These are phyloP conservation scores for Lentithecium fluviatile DNA, from an alignment of 495 filamentous ascomycete species.

Conservation along the genomic window DNA sequence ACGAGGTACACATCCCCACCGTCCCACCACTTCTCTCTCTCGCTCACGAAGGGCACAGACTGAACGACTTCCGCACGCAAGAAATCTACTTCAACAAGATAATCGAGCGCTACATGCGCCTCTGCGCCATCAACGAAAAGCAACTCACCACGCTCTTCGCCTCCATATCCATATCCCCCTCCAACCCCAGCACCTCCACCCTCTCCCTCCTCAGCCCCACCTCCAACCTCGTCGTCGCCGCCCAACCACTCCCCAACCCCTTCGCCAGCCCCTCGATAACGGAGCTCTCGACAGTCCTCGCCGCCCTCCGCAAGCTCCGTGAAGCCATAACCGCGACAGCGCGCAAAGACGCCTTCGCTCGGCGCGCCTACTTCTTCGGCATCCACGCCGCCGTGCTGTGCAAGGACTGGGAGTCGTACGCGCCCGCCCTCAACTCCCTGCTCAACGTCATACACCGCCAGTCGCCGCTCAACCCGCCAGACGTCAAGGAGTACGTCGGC, in stretches of 20 bases:
- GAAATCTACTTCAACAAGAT: conserved; percentile 84
- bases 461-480: conserved; percentile 61
- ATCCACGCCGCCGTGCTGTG: conserved; percentile 77
- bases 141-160: conserved; percentile 66
- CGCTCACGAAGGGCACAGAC: conserved; percentile 47
- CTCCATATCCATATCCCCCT: conserved; percentile 29
- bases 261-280: conserved; percentile 43
- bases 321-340: conserved; percentile 78
- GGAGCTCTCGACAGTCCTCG: conserved; percentile 61
- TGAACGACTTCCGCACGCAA: conserved; percentile 73
- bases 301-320: conserved; percentile 85
- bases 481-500: conserved; percentile 71
- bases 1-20: conserved; percentile 38
- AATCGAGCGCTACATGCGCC: conserved; percentile 78
- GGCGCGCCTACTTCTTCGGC: conserved; percentile 61
- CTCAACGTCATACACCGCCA: conserved; percentile 66
- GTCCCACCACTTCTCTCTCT: background rate
- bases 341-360: conserved; percentile 58
- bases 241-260: conserved; percentile 20
- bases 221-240: background rate
- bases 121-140: conserved; percentile 72
- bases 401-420: conserved; percentile 81
- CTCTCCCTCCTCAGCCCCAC: background rate
- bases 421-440: conserved; percentile 78
- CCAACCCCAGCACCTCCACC: conserved; percentile 40